Base-by-base conservation (phyloP, 1,284 basidiomycete species). In the Moesziomyces parantarcticus region DNA sequence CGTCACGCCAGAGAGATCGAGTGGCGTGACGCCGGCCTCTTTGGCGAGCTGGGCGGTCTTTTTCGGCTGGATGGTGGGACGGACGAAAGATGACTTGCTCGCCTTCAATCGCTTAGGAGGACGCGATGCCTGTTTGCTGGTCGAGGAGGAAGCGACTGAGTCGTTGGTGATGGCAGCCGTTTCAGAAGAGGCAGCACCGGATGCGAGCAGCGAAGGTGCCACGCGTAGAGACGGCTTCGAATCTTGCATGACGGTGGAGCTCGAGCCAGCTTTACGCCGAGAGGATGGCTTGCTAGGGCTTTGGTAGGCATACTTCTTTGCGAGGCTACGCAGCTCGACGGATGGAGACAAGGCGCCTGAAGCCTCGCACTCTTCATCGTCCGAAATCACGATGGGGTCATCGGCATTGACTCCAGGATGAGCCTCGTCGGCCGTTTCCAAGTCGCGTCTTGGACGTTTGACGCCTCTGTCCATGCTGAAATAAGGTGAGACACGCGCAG, bases 361-460 rank as follows among this genome's bases (percentile, higher is more conserved):
- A n/a, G 18, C 11, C 18, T 18, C 3, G 36, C 1, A 2, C 22
- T 48, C 50, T 23, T 44, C 43, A 9, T 56, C 52, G 32, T 66
- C 58, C 14, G 64, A 62, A 34, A 68, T 68, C 18, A 68, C 44
- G 29, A 68, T 68, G 14, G 55, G 40, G 10, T 50, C 36, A 5
- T 47, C 5, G 3, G 54, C 44, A 13, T 45, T 56, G 7, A 23
- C 40, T 3, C 55, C 51, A 21, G 26, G 34, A 20, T 4, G 40
- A 21, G 25, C 43, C 10, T 21, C 13, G 5, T 5, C 29, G 3
- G 57, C 41, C 3, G 5, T 14, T 18, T 39, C 36, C 36, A 18
- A 4, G 16, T 16, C 26, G 16, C 26, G 43, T 26, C 57, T 51
- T n/a, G 61, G 14, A 32, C 53, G 58, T 25, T 68, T 68, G 6